Percentiles rank a stretch among this genome's conserved stretches.
Evolutionary conservation across 164 flowering plant genomes (phyloP).

Genomic region (Berberis vulgaris): DNA sequence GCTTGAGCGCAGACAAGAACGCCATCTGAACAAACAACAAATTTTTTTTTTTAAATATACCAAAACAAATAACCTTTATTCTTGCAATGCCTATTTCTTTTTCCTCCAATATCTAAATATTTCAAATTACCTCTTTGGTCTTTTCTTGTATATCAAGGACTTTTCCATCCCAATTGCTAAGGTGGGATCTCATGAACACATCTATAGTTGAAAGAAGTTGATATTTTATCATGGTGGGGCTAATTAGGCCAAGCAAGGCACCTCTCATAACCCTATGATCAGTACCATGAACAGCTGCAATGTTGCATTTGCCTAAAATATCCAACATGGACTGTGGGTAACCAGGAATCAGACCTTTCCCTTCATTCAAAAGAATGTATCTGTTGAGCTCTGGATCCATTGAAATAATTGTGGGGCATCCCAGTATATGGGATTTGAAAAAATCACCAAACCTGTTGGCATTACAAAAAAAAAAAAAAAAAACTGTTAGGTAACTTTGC

Average conservation of each 20-base stretch:
- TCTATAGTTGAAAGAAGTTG: slow-evolving; percentile 72
- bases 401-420: slow-evolving; percentile 82
- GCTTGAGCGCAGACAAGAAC: slow-evolving; percentile 64
- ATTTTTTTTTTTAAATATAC: too few species aligned
- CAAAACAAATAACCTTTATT: too few species aligned
- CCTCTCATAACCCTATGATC: slow-evolving; percentile 86
- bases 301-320: slow-evolving; percentile 75
- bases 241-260: slow-evolving; percentile 61
- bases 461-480: not conserved
- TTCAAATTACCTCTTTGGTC: slow-evolving; percentile 64
- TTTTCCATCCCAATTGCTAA: slow-evolving; percentile 54
- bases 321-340: slow-evolving; percentile 93
- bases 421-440: slow-evolving; percentile 87
- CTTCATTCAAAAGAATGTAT: slow-evolving; percentile 78
- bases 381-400: slow-evolving; percentile 97
- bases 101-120: slow-evolving; percentile 1
- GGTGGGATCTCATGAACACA: slow-evolving; percentile 71
- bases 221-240: slow-evolving; percentile 62
- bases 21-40: slow-evolving; percentile 59
- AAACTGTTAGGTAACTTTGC: not conserved
- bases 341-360: slow-evolving; percentile 88
- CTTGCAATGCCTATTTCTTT: not conserved
- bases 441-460: slow-evolving; percentile 63
- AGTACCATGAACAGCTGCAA: slow-evolving; percentile 83
- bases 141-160: slow-evolving; percentile 69